A percentile compares a stretch with the other conserved stretches of the same genome.
phyloP scores from a whole-genome alignment of 108 stramenopile species.

The Schizochytrium sp. region DNA sequence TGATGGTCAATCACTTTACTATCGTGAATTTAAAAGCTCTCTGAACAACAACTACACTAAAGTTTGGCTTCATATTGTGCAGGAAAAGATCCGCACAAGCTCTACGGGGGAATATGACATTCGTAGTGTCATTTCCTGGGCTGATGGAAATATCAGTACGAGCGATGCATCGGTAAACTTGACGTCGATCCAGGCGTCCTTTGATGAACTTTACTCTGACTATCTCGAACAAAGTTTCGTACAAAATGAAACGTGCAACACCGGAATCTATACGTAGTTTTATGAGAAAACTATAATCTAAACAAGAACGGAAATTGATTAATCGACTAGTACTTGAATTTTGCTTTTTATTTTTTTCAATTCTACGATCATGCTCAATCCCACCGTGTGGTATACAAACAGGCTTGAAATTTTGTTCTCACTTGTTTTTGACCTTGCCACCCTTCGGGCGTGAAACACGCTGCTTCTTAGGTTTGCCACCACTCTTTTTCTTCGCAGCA shows the following conservation, averaged over 20 bases:
- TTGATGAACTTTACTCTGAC: background rate
- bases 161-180: background rate
- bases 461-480: conserved; percentile 4
- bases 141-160: conserved; percentile 4
- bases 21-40: conserved; percentile 1
- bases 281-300: too few relatives aligned
- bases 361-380: too few relatives aligned
- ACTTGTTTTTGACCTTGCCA: conserved; percentile 26
- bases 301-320: too few relatives aligned
- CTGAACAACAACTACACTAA: background rate
- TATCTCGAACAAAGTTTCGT: background rate
- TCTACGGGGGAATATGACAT: background rate
- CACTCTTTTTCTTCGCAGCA: conserved; percentile 31
- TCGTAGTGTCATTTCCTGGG: conserved; percentile 2
- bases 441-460: background rate
- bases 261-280: background rate
- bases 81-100: background rate
- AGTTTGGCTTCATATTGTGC: conserved; percentile 9
- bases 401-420: background rate
- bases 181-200: background rate
- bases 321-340: too few relatives aligned
- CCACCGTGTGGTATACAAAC: too few relatives aligned
- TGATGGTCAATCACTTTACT: conserved; percentile 6
- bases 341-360: too few relatives aligned
- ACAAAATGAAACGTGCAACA: background rate